Percentiles rank a stretch among this genome's conserved stretches.
phyloP scores from a whole-genome alignment of 345 rosid species.

The Alliaria petiolata region DNA sequence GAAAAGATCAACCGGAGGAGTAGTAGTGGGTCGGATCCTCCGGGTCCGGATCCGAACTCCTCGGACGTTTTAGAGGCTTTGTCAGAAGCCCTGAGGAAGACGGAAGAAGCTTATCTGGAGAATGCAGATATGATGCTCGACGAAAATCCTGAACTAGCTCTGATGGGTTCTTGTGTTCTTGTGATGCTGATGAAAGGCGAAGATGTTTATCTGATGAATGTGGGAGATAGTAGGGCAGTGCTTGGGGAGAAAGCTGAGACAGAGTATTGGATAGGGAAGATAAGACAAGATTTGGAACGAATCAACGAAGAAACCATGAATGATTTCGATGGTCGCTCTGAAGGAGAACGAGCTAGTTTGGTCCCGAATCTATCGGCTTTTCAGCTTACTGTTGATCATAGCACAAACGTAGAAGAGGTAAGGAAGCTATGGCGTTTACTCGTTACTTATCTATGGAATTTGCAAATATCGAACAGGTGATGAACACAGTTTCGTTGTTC shows the following conservation, averaged over 20 bases:
- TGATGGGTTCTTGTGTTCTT: constrained; percentile 96
- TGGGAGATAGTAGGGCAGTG: constrained; percentile 94
- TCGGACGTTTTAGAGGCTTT: constrained; percentile 74
- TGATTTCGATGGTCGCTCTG: constrained; percentile 62
- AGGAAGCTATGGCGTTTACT: background rate
- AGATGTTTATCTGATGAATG: constrained; percentile 91
- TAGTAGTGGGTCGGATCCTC: constrained; percentile 19
- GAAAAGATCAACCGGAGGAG: constrained; percentile 41
- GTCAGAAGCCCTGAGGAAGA: constrained; percentile 71
- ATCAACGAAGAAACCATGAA: constrained; percentile 82
- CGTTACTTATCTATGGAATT: background rate
- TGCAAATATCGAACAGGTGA: background rate
- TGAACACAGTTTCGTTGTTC: constrained; percentile 20
- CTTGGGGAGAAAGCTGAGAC: constrained; percentile 71
- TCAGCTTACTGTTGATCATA: constrained; percentile 88
- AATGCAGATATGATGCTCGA: constrained; percentile 75
- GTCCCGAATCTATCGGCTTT: constrained; percentile 44
- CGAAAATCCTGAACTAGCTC: constrained; percentile 91
- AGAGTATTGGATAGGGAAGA: constrained; percentile 68
- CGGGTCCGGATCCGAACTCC: constrained; percentile 47
- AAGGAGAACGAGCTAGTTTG: constrained; percentile 34
- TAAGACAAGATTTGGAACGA: constrained; percentile 77
- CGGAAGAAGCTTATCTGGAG: constrained; percentile 85
- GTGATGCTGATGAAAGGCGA: constrained; percentile 97
- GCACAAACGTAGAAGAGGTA: constrained; percentile 87